Evolutionary conservation across 2,329 filamentous ascomycete species (phyloP).

Genomic region (Claviceps sorghi): DNA sequence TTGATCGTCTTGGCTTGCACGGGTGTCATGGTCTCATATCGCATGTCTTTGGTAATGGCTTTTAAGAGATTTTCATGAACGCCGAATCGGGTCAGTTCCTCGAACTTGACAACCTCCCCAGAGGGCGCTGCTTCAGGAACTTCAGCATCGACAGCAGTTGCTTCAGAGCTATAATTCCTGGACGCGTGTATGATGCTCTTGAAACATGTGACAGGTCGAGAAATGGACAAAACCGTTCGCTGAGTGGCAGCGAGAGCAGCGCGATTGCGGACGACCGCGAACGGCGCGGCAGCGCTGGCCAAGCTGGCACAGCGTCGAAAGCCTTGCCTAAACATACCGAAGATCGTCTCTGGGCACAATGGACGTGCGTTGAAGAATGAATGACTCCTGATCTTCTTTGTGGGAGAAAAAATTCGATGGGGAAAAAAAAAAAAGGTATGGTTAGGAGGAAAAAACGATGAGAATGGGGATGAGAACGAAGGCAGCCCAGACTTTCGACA

Average conservation of each 20-base stretch:
- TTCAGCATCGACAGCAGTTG: constrained; percentile 14
- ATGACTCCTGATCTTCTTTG: background rate
- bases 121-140: constrained; percentile 6
- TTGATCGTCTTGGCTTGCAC: constrained; percentile 78
- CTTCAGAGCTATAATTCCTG: constrained; percentile 27
- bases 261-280: constrained; percentile 17
- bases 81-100: constrained; percentile 28
- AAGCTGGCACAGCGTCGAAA: constrained; percentile 25
- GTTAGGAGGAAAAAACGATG: background rate
- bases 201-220: constrained; percentile 8
- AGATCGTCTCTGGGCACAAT: background rate
- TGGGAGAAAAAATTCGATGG: too few relatives aligned
- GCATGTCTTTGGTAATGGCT: constrained; percentile 57
- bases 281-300: constrained; percentile 17
- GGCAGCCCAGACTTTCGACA: background rate
- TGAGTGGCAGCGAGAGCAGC: constrained; percentile 13
- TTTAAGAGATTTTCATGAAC: constrained; percentile 52
- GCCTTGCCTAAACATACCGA: constrained; percentile 23
- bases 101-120: constrained; percentile 25
- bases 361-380: background rate
- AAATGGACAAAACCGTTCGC: constrained; percentile 9
- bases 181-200: constrained; percentile 12
- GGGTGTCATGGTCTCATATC: constrained; percentile 75
- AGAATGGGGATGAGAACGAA: background rate
- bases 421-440: too few relatives aligned